These are phyloP conservation scores for Thielaviopsis ethacetica DNA, from an alignment of 2,329 filamentous ascomycete species.

Conservation along the genomic window DNA sequence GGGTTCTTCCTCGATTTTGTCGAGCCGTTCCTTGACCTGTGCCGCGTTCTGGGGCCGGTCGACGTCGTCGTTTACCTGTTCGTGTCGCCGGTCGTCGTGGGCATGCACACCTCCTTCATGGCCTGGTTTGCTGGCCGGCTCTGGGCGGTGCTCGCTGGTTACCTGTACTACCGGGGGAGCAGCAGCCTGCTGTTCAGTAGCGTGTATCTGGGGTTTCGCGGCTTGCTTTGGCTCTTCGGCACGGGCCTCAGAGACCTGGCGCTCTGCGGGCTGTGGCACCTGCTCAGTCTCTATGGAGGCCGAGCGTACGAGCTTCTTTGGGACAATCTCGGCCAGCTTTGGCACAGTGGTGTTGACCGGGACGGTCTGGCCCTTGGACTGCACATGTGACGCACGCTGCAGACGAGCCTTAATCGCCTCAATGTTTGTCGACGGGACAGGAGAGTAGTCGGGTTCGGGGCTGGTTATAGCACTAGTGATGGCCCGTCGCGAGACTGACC, in stretches of 20 bases:
- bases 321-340: neutral
- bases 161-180: neutral
- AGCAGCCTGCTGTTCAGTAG: neutral
- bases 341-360: neutral
- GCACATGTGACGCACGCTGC: neutral
- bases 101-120: neutral
- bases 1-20: conserved; percentile 11
- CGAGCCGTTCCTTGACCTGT: conserved; percentile 6
- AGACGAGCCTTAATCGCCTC: neutral
- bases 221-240: neutral
- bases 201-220: neutral
- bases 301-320: neutral
- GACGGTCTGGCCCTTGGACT: neutral
- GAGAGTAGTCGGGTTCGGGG: neutral
- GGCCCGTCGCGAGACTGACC: neutral
- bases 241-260: neutral
- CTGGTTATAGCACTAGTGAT: neutral
- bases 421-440: neutral
- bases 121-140: neutral
- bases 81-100: conserved; percentile 2
- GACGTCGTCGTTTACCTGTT: conserved; percentile 3
- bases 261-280: neutral
- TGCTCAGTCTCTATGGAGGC: neutral
- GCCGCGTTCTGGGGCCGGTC: conserved; percentile 1
- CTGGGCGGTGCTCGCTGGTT: neutral